Conservation (phyloP, 108 stramenopile species). For the Aurantiochytrium sp. region DNA sequence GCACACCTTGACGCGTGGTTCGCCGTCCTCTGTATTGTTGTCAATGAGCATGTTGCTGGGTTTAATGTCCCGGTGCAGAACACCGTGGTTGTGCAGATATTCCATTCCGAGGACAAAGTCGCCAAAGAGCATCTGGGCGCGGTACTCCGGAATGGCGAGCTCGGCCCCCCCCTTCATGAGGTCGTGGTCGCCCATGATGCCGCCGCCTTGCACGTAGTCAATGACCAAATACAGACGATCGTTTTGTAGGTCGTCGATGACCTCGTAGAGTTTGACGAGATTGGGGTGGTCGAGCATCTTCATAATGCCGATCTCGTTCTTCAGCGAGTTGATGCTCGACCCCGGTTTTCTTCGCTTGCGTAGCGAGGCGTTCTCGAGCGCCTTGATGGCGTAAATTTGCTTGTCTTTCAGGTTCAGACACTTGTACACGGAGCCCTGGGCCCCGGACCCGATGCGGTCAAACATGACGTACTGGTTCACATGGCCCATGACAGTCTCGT, state of each 20-base stretch:
- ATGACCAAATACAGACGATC: slow-evolving; percentile 73
- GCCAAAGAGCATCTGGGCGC: slow-evolving; percentile 68
- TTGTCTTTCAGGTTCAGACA: slow-evolving; percentile 20
- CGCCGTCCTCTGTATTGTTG: slow-evolving; percentile 44
- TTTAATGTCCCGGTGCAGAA: slow-evolving; percentile 58
- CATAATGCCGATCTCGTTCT: slow-evolving; percentile 71
- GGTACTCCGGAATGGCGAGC: slow-evolving; percentile 61
- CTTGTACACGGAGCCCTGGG: slow-evolving; percentile 23
- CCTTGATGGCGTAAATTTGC: slow-evolving; percentile 56
- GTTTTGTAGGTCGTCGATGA: slow-evolving; percentile 70
- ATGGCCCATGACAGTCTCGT: slow-evolving; percentile 2
- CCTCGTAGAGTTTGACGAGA: slow-evolving; percentile 64
- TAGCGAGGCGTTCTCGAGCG: slow-evolving; percentile 71
- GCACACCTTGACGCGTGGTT: slow-evolving; percentile 57
- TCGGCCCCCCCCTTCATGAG: slow-evolving; percentile 69
- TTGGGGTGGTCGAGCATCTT: slow-evolving; percentile 70
- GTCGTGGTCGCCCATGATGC: slow-evolving; percentile 73
- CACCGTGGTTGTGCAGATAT: slow-evolving; percentile 64
- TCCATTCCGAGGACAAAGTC: slow-evolving; percentile 71
- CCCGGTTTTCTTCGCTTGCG: slow-evolving; percentile 71
- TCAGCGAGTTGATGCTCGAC: slow-evolving; percentile 60
- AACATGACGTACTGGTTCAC: slow-evolving; percentile 32
- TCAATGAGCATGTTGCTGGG: slow-evolving; percentile 62
- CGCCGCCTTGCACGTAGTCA: slow-evolving; percentile 64
- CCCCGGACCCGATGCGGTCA: background rate